Base-by-base conservation (phyloP, 192 early-diverging fungal genomes). In the Backusella circina region DNA sequence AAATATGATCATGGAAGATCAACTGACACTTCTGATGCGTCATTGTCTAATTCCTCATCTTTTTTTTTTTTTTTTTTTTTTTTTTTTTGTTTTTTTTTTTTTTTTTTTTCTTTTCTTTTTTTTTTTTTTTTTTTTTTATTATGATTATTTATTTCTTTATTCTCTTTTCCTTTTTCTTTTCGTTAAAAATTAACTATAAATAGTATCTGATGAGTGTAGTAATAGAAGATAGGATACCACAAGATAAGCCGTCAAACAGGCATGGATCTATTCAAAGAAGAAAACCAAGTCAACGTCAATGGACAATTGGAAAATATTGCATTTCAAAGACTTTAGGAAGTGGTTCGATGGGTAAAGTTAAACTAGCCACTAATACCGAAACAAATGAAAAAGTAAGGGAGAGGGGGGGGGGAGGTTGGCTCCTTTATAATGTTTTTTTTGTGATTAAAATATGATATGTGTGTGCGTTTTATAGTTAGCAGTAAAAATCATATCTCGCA, bases 401-500 rank as follows among this genome's bases (percentile, higher is more conserved):
- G 1, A 28, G 26, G n/a, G n/a, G n/a, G n/a, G n/a, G n/a, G n/a
- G n/a, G n/a, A n/a, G n/a, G n/a, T 3, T 28, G 10, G 12, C 3
- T 28, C 1, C 9, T 23, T 10, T 26, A 26, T 61, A 61, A 61
- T 28, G 16, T 15, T 44, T 54, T 2, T 54, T 57, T 61, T 10
- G 23, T 10, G 23, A 2, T 44, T 23, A 67, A 74, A n/a, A n/a
- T n/a, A 5, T 36, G 13, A 13, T 6, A 32, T 35, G 1, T 67
- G 36, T 23, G 38, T 47, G 35, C 68, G 12, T 15, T 26, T 16
- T 33, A 26, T 83, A 88, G 80, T 85, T 86, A 51, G 90, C 90
- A 32, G 80, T 91, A 69, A 91, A 91, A 83, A 89, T 91, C 67
- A 91, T 91, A 39, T 75, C 69, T 10, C 54, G 54, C 23, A 61